Conservation (phyloP, 2,329 filamentous ascomycete genomes). For the Pseudogymnoascus pannorum region DNA sequence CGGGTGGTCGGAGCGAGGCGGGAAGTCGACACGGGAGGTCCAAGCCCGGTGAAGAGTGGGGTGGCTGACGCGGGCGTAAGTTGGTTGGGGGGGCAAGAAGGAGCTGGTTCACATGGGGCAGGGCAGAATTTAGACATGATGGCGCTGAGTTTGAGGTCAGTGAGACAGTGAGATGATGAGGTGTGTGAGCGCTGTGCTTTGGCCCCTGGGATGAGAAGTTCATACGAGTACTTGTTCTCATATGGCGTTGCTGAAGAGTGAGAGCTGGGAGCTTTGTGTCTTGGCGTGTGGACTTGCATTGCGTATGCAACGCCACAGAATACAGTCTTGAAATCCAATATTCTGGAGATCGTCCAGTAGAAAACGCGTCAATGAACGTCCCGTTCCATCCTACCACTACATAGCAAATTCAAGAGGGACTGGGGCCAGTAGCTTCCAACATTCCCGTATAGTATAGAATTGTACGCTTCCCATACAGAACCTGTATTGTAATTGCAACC, state of each 20-base stretch:
- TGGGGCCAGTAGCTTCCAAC: neutral
- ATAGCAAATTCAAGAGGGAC: too few species aligned
- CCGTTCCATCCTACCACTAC: too few species aligned
- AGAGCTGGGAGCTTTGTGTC: neutral
- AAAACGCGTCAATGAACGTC: neutral
- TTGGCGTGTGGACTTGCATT: neutral
- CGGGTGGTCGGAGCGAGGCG: neutral
- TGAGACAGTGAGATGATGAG: conserved; percentile 14
- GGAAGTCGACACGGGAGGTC: neutral
- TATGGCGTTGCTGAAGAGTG: neutral
- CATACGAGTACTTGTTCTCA: neutral
- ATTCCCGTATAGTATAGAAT: neutral
- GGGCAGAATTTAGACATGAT: neutral
- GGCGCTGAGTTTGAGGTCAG: conserved; percentile 4
- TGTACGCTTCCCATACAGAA: neutral
- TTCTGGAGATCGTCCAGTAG: neutral
- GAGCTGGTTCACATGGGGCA: neutral
- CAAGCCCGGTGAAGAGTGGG: neutral
- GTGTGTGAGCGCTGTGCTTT: neutral
- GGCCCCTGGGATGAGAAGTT: neutral
- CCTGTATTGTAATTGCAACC: neutral
- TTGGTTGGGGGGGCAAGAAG: neutral
- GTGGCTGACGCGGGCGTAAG: neutral
- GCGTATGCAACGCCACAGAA: neutral
- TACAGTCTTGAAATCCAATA: neutral